Evolutionary conservation across 1,284 basidiomycete species (phyloP), one percentile per base, ranked within the genome.

Genomic region (Heliocybe sulcata): DNA sequence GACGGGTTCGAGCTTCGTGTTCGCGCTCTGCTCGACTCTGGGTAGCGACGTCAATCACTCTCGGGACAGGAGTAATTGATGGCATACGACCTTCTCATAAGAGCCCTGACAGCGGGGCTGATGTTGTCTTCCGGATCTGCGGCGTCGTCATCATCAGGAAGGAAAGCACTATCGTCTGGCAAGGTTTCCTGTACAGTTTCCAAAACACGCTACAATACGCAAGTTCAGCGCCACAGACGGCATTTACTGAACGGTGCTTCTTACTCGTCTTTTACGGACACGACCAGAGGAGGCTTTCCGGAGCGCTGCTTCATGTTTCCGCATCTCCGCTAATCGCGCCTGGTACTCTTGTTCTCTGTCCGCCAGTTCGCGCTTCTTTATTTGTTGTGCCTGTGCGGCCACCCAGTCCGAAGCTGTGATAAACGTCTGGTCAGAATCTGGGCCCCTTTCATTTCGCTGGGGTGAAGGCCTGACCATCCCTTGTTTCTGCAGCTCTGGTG

Each of bases 371-470:
- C 79, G 71, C 56, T 82, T 72, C 19, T 80, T 73, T 16, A 84
- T 78, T 56, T 86, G 83, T 42, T 86, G 65, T 2, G 89, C 85
- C 64, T 93, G 91, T 16, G 84, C 76, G n/a, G 85, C 69, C 0
- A 94, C 87, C 93, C 92, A 95, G 54, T 85, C 81, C 11, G 85
- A 85, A 52, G 77, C 89, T 87, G 64, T 26, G 45, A 26, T 31
- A 54, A 29, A 12, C n/a, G 4, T 12, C 29, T 49, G n/a, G n/a
- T 49, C 6, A 49, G 47, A 9, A 42, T 8, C 3, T 49, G 6
- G 12, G 29, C 29, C 12, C 4, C 29, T 31, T 4, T 12, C 12
- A 22, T 16, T 33, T 31, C 12, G 20, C n/a, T n/a, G 33, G 29
- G 29, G 8, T 14, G 29, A 14, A 35, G 14, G 11, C 19, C 33